phyloP scores from a whole-genome alignment of 2,329 filamentous ascomycete genomes.

The Verticillium zaregamsianum region DNA sequence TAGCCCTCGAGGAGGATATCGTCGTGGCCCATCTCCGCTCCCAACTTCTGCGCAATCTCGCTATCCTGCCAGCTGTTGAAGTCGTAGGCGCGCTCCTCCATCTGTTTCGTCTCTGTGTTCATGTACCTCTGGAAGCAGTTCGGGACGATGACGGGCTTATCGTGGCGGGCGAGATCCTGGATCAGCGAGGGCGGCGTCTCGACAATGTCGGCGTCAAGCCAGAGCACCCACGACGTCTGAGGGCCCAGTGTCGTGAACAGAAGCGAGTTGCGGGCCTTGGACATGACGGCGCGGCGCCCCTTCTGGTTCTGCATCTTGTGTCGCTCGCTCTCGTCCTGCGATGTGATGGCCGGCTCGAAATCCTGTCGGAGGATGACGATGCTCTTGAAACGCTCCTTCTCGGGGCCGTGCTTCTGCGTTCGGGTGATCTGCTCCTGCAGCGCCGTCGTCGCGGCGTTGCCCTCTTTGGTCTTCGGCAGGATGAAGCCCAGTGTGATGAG shows the following conservation, averaged over 20 bases:
- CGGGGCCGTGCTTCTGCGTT: slow-evolving; percentile 73
- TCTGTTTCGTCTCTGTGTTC: slow-evolving; percentile 63
- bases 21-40: slow-evolving; percentile 76
- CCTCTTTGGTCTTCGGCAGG: slow-evolving; percentile 87
- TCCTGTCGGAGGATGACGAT: slow-evolving; percentile 95
- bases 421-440: slow-evolving; percentile 81
- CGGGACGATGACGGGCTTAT: slow-evolving; percentile 88
- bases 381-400: slow-evolving; percentile 81
- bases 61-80: slow-evolving; percentile 98
- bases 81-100: slow-evolving; percentile 82
- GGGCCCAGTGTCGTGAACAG: slow-evolving; percentile 93
- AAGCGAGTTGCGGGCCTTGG: slow-evolving; percentile 86
- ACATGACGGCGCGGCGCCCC: slow-evolving; percentile 80
- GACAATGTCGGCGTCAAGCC: slow-evolving; percentile 89
- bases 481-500: slow-evolving; percentile 96
- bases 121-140: slow-evolving; percentile 92
- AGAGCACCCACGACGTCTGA: slow-evolving; percentile 90
- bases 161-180: slow-evolving; percentile 82
- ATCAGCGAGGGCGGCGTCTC: slow-evolving; percentile 83
- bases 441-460: slow-evolving; percentile 77
- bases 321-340: slow-evolving; percentile 81
- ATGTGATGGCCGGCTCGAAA: slow-evolving; percentile 75
- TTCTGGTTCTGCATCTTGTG: slow-evolving; percentile 94
- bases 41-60: slow-evolving; percentile 70
- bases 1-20: slow-evolving; percentile 95